These are phyloP conservation scores for Chamaenerion angustifolium DNA, from an alignment of 345 rosid genomes.

Conservation along the genomic window DNA sequence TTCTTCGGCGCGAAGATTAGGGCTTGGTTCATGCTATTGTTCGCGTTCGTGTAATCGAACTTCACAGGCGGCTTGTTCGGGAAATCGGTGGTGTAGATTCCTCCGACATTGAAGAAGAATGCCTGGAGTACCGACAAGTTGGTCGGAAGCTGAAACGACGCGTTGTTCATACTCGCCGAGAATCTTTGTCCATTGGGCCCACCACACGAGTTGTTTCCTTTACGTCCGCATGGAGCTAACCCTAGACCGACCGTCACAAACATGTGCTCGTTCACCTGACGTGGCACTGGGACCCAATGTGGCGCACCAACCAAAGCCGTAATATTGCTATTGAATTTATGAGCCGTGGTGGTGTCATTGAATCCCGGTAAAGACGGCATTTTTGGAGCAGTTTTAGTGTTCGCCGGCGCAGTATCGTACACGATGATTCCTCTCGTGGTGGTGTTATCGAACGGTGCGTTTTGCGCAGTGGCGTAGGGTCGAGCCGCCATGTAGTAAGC, in stretches of 20 bases:
- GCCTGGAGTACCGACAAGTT: conserved; percentile 54
- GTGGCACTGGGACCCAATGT: conserved; percentile 56
- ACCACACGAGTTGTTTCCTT: conserved; percentile 29
- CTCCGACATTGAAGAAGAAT: conserved; percentile 29
- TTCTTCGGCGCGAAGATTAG: conserved; percentile 38
- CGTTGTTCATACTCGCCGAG: conserved; percentile 75
- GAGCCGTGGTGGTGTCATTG: conserved; percentile 62
- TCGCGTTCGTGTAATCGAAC: conserved; percentile 52
- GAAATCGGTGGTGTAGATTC: conserved; percentile 60
- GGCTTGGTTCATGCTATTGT: conserved; percentile 12
- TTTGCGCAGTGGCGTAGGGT: conserved; percentile 41
- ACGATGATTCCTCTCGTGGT: conserved; percentile 59
- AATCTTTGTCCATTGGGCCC: conserved; percentile 21
- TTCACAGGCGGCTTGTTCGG: conserved; percentile 47
- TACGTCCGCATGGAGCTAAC: conserved; percentile 22
- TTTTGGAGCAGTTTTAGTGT: conserved; percentile 7
- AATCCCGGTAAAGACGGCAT: conserved; percentile 62
- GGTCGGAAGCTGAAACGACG: conserved; percentile 42
- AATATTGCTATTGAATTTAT: conserved; percentile 40
- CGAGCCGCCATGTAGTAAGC: conserved; percentile 78
- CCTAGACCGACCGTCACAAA: conserved; percentile 47
- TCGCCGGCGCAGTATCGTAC: conserved; percentile 20
- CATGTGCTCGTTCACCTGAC: conserved; percentile 51
- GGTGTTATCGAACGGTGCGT: conserved; percentile 29
- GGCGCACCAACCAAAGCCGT: conserved; percentile 32